Evolutionary conservation across 148 eudicot genomes (phyloP), one percentile per base, ranked within the genome.

Genomic region (Rhododendron ovatum): DNA sequence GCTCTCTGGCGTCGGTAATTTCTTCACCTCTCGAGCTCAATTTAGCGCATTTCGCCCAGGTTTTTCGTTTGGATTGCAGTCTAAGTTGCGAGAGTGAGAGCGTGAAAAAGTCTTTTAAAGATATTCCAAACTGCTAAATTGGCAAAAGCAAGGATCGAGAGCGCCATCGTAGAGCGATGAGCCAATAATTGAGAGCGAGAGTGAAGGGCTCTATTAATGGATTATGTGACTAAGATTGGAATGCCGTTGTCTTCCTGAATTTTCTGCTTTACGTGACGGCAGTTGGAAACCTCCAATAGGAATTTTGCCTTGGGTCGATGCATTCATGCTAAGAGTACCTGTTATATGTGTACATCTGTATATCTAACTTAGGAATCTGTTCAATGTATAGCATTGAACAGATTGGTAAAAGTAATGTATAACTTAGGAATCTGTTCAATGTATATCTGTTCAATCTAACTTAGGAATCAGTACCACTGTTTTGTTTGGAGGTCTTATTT

Each of bases 1-100:
- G 63, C 91, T 96, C 12, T 88, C 95, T 53, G 96, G 94, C 47
- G 71, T 86, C 63, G 95, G 99, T 96, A 91, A 88, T 69, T 89
- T 86, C 41, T 30, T 48, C 53, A 43, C 76, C 76, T 48, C 4
- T 69, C 18, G 7, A 18, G 85, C 78, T 83, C 0, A 71, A 69
- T 37, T 82, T 82, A 55, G 47, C 22, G 61, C 61, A 55, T 55
- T 55, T 55, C 61, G 3, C 4, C 55, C 55, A 13, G 55, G 55
- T 51, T 53, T 53, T 15, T 53, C 57, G 17, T 53, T 53, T 53
- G 18, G 18, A 53, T 53, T 53, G 5, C 18, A 53, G 15, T 53
- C 5, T 53, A 53, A 53, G 57, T 53, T 53, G 57, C 57, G 57
- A 15, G 57, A 13, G 57, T 4, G 20, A 53, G 57, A 50, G 53